phyloP scores from a whole-genome alignment of 2,329 filamentous ascomycete genomes.

The Pochonia chlamydosporia region DNA sequence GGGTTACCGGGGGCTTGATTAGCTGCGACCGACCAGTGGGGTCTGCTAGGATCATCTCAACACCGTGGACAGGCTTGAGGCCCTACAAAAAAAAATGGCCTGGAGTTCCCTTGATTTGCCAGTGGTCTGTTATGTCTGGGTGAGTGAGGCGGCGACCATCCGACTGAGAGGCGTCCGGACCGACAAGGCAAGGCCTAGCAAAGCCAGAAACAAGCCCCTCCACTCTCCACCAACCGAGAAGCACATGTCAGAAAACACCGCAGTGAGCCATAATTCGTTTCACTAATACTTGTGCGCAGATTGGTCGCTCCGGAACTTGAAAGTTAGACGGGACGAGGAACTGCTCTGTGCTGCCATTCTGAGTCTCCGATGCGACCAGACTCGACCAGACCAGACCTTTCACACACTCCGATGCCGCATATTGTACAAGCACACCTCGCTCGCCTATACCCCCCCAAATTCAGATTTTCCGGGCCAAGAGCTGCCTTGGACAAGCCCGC shows the following conservation, averaged over 20 bases:
- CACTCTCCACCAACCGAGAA: constrained; percentile 4
- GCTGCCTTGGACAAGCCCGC: neutral
- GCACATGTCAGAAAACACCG: constrained; percentile 20
- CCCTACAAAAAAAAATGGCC: neutral
- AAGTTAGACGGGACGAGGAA: neutral
- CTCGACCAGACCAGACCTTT: too few relatives aligned
- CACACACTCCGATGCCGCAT: constrained; percentile 6
- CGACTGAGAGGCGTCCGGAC: neutral
- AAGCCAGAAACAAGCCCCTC: neutral
- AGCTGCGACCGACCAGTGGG: constrained; percentile 14
- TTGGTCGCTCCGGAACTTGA: neutral
- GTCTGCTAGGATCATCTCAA: constrained; percentile 7
- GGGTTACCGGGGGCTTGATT: constrained; percentile 7
- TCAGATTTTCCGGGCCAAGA: neutral
- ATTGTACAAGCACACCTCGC: neutral
- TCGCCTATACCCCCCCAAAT: neutral
- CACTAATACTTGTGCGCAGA: constrained; percentile 1
- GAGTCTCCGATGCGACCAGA: too few relatives aligned
- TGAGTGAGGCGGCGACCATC: neutral
- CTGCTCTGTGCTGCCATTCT: neutral
- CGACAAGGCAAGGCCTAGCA: neutral
- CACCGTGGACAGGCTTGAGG: neutral
- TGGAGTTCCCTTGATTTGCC: neutral
- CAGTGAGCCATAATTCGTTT: constrained; percentile 5
- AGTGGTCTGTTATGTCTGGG: neutral